Percentiles rank a stretch among this genome's conserved stretches.
phyloP scores from a whole-genome alignment of 768 basidiomycete genomes.

The Podaxis sp. region DNA sequence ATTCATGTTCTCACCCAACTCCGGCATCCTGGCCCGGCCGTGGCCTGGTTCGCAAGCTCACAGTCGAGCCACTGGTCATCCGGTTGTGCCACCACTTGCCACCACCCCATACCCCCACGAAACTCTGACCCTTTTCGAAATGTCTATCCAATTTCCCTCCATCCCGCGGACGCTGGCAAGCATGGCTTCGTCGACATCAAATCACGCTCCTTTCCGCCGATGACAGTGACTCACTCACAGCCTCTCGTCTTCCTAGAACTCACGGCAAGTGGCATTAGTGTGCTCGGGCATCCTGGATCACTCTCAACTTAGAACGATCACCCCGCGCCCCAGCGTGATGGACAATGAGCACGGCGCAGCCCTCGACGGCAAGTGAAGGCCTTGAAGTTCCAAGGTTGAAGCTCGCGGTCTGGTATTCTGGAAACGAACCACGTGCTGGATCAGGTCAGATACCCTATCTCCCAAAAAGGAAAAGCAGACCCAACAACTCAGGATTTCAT shows the following conservation, averaged over 20 bases:
- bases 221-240: conserved; percentile 8
- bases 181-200: neutral
- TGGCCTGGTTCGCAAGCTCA: neutral
- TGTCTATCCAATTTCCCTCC: conserved; percentile 15
- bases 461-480: neutral
- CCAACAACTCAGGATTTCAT: conserved; percentile 11
- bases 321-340: neutral
- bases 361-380: conserved; percentile 1
- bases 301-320: neutral
- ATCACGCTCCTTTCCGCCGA: conserved; percentile 8
- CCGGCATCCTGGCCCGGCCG: conserved; percentile 6
- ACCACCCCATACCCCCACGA: conserved; percentile 19
- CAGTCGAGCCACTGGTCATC: neutral
- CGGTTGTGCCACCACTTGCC: neutral
- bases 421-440: neutral
- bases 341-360: neutral
- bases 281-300: conserved; percentile 9
- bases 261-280: too few species aligned
- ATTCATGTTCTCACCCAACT: conserved; percentile 1
- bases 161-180: conserved; percentile 20
- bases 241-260: neutral
- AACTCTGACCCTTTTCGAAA: conserved; percentile 27
- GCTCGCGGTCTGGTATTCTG: neutral
- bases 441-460: neutral
- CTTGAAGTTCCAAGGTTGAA: neutral